A percentile compares a stretch with the other conserved stretches of the same genome.
These are phyloP conservation scores for Hyaloscypha variabilis DNA, from an alignment of 495 filamentous ascomycete genomes.

Conservation along the genomic window DNA sequence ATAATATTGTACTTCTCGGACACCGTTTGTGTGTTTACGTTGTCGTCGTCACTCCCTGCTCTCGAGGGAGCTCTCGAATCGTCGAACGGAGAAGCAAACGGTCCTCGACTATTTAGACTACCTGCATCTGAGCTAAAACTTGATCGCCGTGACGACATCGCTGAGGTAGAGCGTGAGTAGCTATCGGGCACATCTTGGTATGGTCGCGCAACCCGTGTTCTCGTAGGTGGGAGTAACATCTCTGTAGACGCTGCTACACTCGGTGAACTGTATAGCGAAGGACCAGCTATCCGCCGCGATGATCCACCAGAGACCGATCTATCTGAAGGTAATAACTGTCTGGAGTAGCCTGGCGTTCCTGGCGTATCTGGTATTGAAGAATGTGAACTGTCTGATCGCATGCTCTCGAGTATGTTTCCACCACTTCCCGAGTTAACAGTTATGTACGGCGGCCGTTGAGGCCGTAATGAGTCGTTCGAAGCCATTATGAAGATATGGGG, in stretches of 20 bases:
- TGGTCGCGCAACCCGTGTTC: slow-evolving; percentile 16
- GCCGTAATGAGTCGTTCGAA: slow-evolving; percentile 9
- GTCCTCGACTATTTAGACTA: slow-evolving; percentile 55
- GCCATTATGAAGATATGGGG: slow-evolving; percentile 13
- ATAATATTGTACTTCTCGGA: slow-evolving; percentile 79
- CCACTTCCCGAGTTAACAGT: slow-evolving; percentile 35
- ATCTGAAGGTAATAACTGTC: slow-evolving; percentile 28
- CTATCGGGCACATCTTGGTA: slow-evolving; percentile 29
- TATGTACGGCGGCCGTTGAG: slow-evolving; percentile 30
- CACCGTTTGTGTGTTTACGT: slow-evolving; percentile 76
- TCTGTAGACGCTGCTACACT: slow-evolving; percentile 26
- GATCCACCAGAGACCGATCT: not conserved
- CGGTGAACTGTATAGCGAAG: slow-evolving; percentile 22
- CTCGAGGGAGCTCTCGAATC: slow-evolving; percentile 65
- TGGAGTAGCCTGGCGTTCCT: slow-evolving; percentile 24
- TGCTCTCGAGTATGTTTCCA: slow-evolving; percentile 26
- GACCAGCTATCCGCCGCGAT: not conserved
- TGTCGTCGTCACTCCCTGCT: slow-evolving; percentile 65
- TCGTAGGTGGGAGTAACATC: slow-evolving; percentile 32
- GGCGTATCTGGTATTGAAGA: not conserved
- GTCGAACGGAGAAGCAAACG: slow-evolving; percentile 54
- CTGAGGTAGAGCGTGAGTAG: slow-evolving; percentile 30
- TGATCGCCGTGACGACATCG: slow-evolving; percentile 58
- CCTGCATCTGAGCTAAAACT: slow-evolving; percentile 62
- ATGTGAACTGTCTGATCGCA: slow-evolving; percentile 18